Conservation (phyloP, 164 flowering plant species). For the Chimonanthus salicifolius region DNA sequence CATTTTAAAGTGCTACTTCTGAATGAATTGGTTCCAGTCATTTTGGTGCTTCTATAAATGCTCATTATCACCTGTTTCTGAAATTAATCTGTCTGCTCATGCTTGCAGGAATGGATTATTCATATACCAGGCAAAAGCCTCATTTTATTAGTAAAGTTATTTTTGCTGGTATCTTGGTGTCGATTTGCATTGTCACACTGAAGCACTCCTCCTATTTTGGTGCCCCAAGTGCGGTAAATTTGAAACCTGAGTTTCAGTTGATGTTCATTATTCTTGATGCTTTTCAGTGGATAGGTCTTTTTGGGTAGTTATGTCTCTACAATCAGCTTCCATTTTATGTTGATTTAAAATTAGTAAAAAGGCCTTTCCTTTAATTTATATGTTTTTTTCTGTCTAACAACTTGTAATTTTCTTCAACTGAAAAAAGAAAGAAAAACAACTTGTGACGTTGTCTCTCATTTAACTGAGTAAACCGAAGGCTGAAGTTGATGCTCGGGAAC, state of each 20-base stretch:
- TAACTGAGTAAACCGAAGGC: no score
- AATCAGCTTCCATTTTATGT: neutral
- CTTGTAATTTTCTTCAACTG: neutral
- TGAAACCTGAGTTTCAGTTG: neutral
- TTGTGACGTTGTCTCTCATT: no score
- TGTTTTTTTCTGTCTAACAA: neutral
- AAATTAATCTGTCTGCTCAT: neutral
- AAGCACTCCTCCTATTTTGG: slow-evolving; percentile 59
- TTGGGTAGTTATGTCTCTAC: no score
- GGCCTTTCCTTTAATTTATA: no score
- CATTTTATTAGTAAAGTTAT: slow-evolving; percentile 58
- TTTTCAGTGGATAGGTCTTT: no score
- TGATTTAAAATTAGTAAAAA: neutral
- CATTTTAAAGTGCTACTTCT: neutral
- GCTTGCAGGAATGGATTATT: slow-evolving; percentile 66
- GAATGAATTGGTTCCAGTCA: neutral
- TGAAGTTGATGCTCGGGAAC: no score
- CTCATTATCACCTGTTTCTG: neutral
- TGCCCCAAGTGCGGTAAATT: slow-evolving; percentile 52
- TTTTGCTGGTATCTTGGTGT: slow-evolving; percentile 60
- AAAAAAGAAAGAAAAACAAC: no score
- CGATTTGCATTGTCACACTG: slow-evolving; percentile 64
- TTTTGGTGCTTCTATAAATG: neutral
- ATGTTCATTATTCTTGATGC: neutral
- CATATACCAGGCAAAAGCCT: slow-evolving; percentile 69